Base-by-base conservation (phyloP, 106 monocot species). In the Triglochin maritima region DNA sequence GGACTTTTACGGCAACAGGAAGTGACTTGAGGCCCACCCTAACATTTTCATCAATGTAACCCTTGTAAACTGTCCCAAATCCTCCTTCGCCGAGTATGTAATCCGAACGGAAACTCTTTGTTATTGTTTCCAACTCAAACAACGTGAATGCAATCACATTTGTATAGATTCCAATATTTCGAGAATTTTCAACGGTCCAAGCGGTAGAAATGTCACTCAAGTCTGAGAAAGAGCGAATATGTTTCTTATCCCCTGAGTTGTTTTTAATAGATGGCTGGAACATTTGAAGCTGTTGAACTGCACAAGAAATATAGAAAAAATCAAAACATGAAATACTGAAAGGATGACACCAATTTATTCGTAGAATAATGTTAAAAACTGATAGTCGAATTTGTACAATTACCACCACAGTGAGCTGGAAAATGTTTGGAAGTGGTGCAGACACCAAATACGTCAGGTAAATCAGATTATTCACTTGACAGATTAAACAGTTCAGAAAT, bases 21-120 rank as follows among this genome's bases (percentile, higher is more conserved):
- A 76, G 62, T 3, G 76, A 69, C 13, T 68, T 68, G 44, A 76
- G 69, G 16, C 69, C 76, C 6, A 69, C 69, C 55, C 76, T 62
- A 10, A 76, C 69, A 62, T 76, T 76, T 47, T 76, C 69, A 48
- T 76, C 76, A 6, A 76, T 76, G 47, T 69, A 69, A 14, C 76
- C 76, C 69, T 76, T 76, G 69, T 69, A 69, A 50, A 76, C 76
- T 3, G 69, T 69, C 29, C 76, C 76, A 63, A 76, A 76, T 4
- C 76, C 76, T 62, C 76, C 76, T 46, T 68, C 69, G 11, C 68
- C 76, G 56, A 76, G 76, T 17, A 76, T 46, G 42, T 76, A 69
- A 56, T 76, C 76, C 1, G 76, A 62, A n/a, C 76, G 68, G 63
- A 76, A 76, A 56, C 69, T 68, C 69, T 76, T 76, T 44, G 76